Evolutionary conservation across 176 grass and related monocot genomes (phyloP).

Genomic region (Phragmites australis): DNA sequence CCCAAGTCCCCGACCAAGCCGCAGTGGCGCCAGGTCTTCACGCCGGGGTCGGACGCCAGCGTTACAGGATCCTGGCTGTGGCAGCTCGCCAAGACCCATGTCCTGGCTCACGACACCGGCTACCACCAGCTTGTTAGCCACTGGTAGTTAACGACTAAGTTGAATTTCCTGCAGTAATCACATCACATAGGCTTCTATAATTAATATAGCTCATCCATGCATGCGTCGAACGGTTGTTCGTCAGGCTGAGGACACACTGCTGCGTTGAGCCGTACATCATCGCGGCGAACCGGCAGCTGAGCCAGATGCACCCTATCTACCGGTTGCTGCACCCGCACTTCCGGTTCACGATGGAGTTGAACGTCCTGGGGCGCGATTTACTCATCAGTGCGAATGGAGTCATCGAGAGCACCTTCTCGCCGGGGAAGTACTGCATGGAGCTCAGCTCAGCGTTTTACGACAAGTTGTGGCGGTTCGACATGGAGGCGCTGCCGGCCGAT

Average conservation of each 20-base stretch:
- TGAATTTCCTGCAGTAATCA: too few relatives aligned
- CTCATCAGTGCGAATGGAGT: conserved; percentile 75
- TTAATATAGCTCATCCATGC: too few relatives aligned
- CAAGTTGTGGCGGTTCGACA: conserved; percentile 71
- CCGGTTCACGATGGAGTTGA: conserved; percentile 96
- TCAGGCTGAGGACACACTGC: conserved; percentile 72
- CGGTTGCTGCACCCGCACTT: conserved; percentile 86
- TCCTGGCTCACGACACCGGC: conserved; percentile 67
- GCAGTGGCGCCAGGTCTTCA: conserved; percentile 59
- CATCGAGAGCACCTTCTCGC: conserved; percentile 75
- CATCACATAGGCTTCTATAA: too few relatives aligned
- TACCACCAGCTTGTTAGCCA: conserved; percentile 88
- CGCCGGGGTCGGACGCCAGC: conserved; percentile 55
- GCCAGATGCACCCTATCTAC: conserved; percentile 78
- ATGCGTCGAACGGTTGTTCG: background rate
- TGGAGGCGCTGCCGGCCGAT: conserved; percentile 78
- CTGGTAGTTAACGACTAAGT: conserved; percentile 60
- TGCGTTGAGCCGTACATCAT: conserved; percentile 87
- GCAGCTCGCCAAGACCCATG: conserved; percentile 85
- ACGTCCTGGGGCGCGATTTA: conserved; percentile 57
- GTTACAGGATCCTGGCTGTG: conserved; percentile 76
- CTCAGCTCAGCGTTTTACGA: conserved; percentile 69
- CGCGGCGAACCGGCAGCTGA: conserved; percentile 78
- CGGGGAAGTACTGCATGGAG: conserved; percentile 60
- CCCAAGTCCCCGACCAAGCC: conserved; percentile 61